phyloP scores from a whole-genome alignment of 2,329 filamentous ascomycete species.

The Hymenoscyphus albidus region DNA sequence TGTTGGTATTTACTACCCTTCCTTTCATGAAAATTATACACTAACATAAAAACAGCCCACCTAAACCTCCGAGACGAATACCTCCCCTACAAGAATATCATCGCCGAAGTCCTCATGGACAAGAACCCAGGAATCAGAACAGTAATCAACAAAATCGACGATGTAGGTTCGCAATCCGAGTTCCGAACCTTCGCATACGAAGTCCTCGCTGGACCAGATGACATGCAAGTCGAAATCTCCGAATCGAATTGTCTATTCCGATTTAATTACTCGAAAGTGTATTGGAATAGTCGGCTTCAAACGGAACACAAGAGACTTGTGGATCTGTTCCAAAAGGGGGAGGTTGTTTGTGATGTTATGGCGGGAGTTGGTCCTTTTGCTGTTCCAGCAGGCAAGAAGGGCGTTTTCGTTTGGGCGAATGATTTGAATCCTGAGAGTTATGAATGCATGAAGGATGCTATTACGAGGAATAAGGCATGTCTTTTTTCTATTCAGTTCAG shows the following conservation, averaged over 20 bases:
- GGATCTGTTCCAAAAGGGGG: conserved; percentile 70
- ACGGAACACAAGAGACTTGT: conserved; percentile 83
- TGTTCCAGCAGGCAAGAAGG: conserved; percentile 82
- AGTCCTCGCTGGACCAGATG: conserved; percentile 74
- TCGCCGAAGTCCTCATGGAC: conserved; percentile 81
- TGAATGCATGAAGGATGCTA: conserved; percentile 64
- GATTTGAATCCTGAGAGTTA: conserved; percentile 93
- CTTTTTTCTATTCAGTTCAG: background rate
- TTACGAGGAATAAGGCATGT: conserved; percentile 73
- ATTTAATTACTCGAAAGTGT: conserved; percentile 95
- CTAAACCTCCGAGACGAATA: conserved; percentile 84
- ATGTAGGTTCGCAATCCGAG: conserved; percentile 78
- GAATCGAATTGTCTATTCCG: conserved; percentile 83
- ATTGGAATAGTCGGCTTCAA: conserved; percentile 93
- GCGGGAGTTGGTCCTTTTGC: conserved; percentile 95
- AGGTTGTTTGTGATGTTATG: conserved; percentile 95
- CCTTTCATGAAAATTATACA: conserved; percentile 13
- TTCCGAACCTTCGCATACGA: conserved; percentile 94
- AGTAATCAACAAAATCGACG: conserved; percentile 93
- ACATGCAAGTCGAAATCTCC: conserved; percentile 77
- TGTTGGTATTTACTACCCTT: conserved; percentile 53
- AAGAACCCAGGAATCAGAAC: conserved; percentile 81
- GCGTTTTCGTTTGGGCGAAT: conserved; percentile 92
- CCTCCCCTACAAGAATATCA: conserved; percentile 78
- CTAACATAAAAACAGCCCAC: conserved; percentile 56